Base-by-base conservation (phyloP, 139 green algal genomes). In the Chlamydomonas schloesseri region DNA sequence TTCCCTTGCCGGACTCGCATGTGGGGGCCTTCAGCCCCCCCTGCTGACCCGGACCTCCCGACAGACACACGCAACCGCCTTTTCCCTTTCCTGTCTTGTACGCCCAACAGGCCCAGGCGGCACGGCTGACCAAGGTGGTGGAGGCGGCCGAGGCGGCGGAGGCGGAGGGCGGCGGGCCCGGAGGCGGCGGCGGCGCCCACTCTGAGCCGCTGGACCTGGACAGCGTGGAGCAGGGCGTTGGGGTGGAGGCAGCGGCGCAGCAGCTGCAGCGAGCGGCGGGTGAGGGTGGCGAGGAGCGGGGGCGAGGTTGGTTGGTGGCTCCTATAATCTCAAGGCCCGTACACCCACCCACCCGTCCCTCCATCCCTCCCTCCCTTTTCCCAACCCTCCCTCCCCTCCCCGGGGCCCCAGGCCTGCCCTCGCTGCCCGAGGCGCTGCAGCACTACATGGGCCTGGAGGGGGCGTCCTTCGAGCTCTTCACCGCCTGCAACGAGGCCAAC, bases 401-500 rank as follows among this genome's bases (percentile, higher is more conserved):
- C 26, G 28, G 28, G 46, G 10, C 24, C 34, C 8, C 74, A 64
- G 75, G 68, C 26, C 28, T 89, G 33, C 57, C 75, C 33, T 82
- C 81, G 24, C 71, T 90, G 3, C 58, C 64, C 28, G 55, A 60
- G 46, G 50, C 87, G 31, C 74, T 92, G 55, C 4, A 36, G 23
- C 84, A 92, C 74, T 83, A 88, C 83, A 17, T 34, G 21, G 5
- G 24, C 36, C 81, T 92, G 73, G 89, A 92, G 85, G 68, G 71
- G 31, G 36, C 20, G 73, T 90, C 83, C 69, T 92, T 89, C 62
- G 57, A 82, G 6, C 42, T 82, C 47, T 92, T 92, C 74, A 81
- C 50, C 62, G 73, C 70, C 20, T 92, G 89, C 85, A 92, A 90
- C 60, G 77, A 71, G 50, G 81, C 74, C 55, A 88, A 88, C 36